Conservation (phyloP, 208 protist species). For the Acanthamoeba royreba region DNA sequence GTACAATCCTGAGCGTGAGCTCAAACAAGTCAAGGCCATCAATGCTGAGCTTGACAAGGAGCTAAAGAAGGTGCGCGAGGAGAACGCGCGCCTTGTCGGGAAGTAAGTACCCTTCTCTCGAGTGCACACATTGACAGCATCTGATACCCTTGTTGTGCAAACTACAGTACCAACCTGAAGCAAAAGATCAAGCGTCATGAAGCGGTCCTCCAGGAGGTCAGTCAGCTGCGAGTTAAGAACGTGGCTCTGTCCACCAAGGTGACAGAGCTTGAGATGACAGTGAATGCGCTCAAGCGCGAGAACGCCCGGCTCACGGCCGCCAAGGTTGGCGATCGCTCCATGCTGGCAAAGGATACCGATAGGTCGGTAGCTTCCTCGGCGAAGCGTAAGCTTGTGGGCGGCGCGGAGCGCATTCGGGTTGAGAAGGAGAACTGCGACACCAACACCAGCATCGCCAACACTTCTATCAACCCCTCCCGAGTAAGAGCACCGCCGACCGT, state of each 20-base stretch:
- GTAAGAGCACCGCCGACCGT: neutral
- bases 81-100: slow-evolving; percentile 1
- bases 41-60: neutral
- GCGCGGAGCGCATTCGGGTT: neutral
- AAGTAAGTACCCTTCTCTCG: neutral
- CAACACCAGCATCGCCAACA: neutral
- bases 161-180: neutral
- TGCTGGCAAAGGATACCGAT: no score
- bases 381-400: neutral
- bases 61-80: slow-evolving; percentile 15
- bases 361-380: neutral
- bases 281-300: neutral
- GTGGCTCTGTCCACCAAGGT: neutral
- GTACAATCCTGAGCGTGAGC: neutral
- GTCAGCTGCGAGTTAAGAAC: neutral
- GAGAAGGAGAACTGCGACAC: neutral
- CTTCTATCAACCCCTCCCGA: neutral
- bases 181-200: slow-evolving; percentile 40
- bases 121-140: neutral
- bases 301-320: neutral
- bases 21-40: slow-evolving; percentile 8
- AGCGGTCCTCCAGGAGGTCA: neutral
- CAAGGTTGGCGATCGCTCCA: neutral
- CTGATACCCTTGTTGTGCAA: neutral
- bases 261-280: neutral